Percentiles rank a stretch among this genome's conserved stretches.
Conservation (phyloP, 106 monocot species). For the Dendrobium catenatum region DNA sequence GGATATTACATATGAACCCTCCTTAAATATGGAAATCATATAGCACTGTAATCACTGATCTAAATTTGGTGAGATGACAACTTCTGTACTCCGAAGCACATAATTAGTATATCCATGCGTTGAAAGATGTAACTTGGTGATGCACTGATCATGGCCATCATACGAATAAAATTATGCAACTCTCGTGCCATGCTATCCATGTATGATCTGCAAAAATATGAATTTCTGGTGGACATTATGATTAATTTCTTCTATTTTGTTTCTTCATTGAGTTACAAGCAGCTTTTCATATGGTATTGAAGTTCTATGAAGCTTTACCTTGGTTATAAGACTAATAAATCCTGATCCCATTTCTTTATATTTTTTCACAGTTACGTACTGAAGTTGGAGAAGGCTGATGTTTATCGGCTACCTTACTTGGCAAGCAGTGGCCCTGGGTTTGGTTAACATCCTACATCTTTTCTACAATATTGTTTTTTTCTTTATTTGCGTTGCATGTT, state of each 20-base stretch:
- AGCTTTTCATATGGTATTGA: neutral
- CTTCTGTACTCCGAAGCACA: too few species aligned
- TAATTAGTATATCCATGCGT: neutral
- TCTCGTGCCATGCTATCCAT: neutral
- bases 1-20: too few species aligned
- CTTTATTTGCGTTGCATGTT: neutral
- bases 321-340: neutral
- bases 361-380: conserved; percentile 64
- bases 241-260: neutral
- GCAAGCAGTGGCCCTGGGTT: conserved; percentile 92
- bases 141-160: neutral
- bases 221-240: neutral
- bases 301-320: neutral
- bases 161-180: neutral
- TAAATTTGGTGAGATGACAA: neutral
- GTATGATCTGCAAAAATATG: neutral
- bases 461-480: neutral
- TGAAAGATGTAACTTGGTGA: neutral
- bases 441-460: conserved; percentile 42
- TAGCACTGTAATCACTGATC: neutral
- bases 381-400: conserved; percentile 95
- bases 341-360: neutral
- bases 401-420: conserved; percentile 87
- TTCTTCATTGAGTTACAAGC: neutral
- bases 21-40: neutral